Evolutionary conservation across 2,329 filamentous ascomycete species (phyloP).

Genomic region (Aspergillus costaricaensis): DNA sequence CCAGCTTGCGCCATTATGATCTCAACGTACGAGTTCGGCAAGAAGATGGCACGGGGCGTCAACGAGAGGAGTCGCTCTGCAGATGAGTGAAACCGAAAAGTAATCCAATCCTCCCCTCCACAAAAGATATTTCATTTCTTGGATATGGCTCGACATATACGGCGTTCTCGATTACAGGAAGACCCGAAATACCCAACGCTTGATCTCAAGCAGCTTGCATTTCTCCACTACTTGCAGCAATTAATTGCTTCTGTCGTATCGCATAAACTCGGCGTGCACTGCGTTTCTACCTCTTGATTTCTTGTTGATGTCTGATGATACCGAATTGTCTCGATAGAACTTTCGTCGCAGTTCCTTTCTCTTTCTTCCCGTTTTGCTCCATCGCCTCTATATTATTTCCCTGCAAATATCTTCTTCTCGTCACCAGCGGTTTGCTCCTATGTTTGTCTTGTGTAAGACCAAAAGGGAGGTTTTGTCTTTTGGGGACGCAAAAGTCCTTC

Average conservation of each 20-base stretch:
- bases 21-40: conserved; percentile 93
- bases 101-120: not conserved
- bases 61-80: conserved; percentile 60
- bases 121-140: not conserved
- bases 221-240: conserved; percentile 16
- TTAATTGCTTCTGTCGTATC: conserved; percentile 25
- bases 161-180: not conserved
- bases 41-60: conserved; percentile 76
- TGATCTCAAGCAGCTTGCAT: conserved; percentile 8
- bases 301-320: conserved; percentile 19
- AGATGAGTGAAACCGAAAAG: conserved; percentile 13
- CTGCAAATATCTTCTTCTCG: not conserved
- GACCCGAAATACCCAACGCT: conserved; percentile 3
- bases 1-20: conserved; percentile 99
- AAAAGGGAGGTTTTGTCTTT: conserved; percentile 1
- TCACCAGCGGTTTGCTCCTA: not conserved
- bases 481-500: not conserved
- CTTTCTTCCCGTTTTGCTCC: not conserved
- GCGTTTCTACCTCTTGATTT: conserved; percentile 1
- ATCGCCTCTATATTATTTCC: not conserved
- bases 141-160: not conserved
- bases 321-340: conserved; percentile 21
- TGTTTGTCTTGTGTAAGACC: not conserved
- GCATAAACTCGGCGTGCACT: conserved; percentile 23
- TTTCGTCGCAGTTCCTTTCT: conserved; percentile 5